A percentile compares a stretch with the other conserved stretches of the same genome.
Conservation (phyloP, 2,329 filamentous ascomycete species). For the Pseudogymnoascus sp. region DNA sequence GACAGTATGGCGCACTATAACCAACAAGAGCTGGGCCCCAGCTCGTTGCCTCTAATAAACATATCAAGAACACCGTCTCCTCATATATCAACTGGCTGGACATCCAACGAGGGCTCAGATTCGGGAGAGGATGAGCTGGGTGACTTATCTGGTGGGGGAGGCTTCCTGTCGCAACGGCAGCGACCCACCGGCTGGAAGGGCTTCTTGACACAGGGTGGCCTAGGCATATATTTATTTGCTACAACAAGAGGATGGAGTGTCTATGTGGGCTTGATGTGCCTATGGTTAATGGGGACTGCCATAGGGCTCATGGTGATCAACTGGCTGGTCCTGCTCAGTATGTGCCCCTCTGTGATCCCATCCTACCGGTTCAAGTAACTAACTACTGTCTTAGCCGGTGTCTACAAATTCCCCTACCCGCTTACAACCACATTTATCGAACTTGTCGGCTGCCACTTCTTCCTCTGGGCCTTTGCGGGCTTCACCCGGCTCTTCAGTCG, state of each 20-base stretch:
- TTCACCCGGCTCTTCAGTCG: slow-evolving; percentile 38
- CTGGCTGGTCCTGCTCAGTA: slow-evolving; percentile 40
- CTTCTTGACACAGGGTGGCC: slow-evolving; percentile 32
- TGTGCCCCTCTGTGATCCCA: slow-evolving; percentile 17
- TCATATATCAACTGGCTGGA: slow-evolving; percentile 35
- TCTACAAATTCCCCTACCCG: slow-evolving; percentile 45
- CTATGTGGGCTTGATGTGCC: slow-evolving; percentile 38
- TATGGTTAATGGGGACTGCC: slow-evolving; percentile 39
- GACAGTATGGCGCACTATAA: slow-evolving; percentile 13
- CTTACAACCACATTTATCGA: slow-evolving; percentile 42
- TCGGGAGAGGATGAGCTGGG: slow-evolving; percentile 38
- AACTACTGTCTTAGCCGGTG: slow-evolving; percentile 30
- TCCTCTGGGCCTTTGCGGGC: slow-evolving; percentile 38
- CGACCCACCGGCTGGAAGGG: slow-evolving; percentile 27
- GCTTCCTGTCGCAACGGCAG: slow-evolving; percentile 18
- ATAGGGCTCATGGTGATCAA: slow-evolving; percentile 43
- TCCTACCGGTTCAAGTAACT: not conserved
- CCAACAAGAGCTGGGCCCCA: slow-evolving; percentile 19
- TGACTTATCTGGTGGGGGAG: slow-evolving; percentile 30
- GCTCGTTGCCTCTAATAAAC: slow-evolving; percentile 36
- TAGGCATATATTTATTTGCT: slow-evolving; percentile 41
- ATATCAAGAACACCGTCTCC: slow-evolving; percentile 37
- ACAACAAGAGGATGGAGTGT: slow-evolving; percentile 39
- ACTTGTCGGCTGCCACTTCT: slow-evolving; percentile 40
- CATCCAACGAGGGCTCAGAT: slow-evolving; percentile 32